A percentile compares a stretch with the other conserved stretches of the same genome.
Conservation (phyloP, 805 yeast genomes). For the Ogataea polymorpha region DNA sequence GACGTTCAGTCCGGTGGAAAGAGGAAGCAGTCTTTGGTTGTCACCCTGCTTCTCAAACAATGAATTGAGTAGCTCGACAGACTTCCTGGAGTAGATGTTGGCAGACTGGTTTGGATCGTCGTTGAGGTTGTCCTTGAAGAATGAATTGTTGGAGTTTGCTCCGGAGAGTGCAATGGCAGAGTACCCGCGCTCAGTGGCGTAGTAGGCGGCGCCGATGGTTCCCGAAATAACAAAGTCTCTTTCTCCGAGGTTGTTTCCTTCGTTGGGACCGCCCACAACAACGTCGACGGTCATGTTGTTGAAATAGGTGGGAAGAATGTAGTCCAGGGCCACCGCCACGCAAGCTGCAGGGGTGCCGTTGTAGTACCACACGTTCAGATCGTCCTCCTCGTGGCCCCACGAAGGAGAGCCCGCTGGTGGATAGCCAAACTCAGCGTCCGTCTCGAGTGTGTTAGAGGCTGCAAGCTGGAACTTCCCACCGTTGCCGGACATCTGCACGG, state of each 20-base stretch:
- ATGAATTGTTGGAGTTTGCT: constrained; percentile 49
- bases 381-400: constrained; percentile 49
- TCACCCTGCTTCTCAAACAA: constrained; percentile 41
- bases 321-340: constrained; percentile 47
- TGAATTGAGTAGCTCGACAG: constrained; percentile 38
- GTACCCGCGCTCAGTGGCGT: constrained; percentile 45
- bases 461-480: constrained; percentile 54
- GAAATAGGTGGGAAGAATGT: constrained; percentile 45
- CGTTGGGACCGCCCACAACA: constrained; percentile 52
- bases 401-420: constrained; percentile 48
- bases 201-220: constrained; percentile 50
- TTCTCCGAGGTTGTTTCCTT: constrained; percentile 47
- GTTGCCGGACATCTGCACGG: constrained; percentile 47
- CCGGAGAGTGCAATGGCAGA: constrained; percentile 55
- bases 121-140: constrained; percentile 43
- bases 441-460: constrained; percentile 35
- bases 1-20: constrained; percentile 45
- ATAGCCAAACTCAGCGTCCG: constrained; percentile 47
- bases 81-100: constrained; percentile 42
- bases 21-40: constrained; percentile 39
- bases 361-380: constrained; percentile 49
- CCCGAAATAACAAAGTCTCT: constrained; percentile 45
- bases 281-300: constrained; percentile 44
- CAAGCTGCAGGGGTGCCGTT: constrained; percentile 55
- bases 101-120: constrained; percentile 39